Evolutionary conservation across 257 asterid species (phyloP), one percentile per base, ranked within the genome.

Genomic region (Solanum medicagineum): DNA sequence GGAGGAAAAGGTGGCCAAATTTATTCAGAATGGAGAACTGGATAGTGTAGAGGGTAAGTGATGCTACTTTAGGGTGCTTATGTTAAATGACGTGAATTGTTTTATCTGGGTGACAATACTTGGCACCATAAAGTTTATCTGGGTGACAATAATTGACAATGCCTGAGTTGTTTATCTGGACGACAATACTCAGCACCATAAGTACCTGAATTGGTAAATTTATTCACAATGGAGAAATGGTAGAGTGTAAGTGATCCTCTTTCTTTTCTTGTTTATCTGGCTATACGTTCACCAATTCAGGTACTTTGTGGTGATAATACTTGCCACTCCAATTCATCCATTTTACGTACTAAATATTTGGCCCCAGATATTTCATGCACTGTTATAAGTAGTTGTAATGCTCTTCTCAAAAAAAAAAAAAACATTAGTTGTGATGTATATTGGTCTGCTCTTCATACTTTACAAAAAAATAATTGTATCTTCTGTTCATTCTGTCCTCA

Each of bases 11-110:
- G 90, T 84, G 16, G 87, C 87, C 79, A 93, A 86, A 24, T 95
- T 95, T 91, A 88, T 96, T 83, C 90, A 89, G 88, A 87, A 81
- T 63, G 99, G 99, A 47, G 93, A 92, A 88, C 83, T 95, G 90
- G 98, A 92, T 81, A 60, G 53, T 65, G 42, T 81, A 89, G 97
- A 91, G 87, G 94, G 99, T 94, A 89, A 87, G 85, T 24, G 55
- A 82, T 82, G 49, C 80, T 47, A 14, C 16, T 83, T 20, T 11
- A 45, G 24, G 29, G 47, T 82, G 40, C 85, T 14, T 62, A 59
- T 49, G 19, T 73, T 45, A 56, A 81, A 81, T 42, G 51, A 73
- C 77, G 62, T 82, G 69, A 15, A 26, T 26, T 63, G 42, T 63
- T 32, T 26, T 26, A 63, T 26, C 71, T 26, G 32, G 71, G 17